Base-by-base conservation (phyloP, 2,329 filamentous ascomycete species). In the Didymella lethalis region DNA sequence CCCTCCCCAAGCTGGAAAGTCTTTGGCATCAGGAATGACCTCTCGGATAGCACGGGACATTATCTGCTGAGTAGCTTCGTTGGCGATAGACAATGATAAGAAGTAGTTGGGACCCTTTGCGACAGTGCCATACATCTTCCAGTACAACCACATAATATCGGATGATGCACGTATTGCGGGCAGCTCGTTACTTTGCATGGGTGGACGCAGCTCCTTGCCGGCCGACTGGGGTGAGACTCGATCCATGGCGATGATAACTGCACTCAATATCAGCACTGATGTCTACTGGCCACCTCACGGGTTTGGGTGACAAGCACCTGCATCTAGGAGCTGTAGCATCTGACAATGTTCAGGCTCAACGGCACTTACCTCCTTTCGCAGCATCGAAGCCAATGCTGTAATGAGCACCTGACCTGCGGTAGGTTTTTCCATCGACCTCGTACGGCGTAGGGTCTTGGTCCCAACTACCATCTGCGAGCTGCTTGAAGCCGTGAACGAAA, bases 241-340 rank as follows among this genome's bases (percentile, higher is more conserved):
- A 10, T 59, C 57, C 47, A 59, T 34, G 4, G 51, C 51, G 28
- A 59, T 47, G 5, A 55, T 43, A 7, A 51, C 51, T 54, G 12
- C 36, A 23, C 23, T 23, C 23, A 23, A 23, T 23, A 23, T 23
- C 23, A 23, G 23, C 23, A 23, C 23, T 23, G 23, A 23, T 23
- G 23, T 23, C 23, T 23, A 23, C 23, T 23, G 23, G 23, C 23
- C 23, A 23, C 23, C 23, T 23, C 23, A 23, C 23, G 23, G 23
- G 23, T 23, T 23, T 23, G 23, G 2, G 2, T 23, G 23, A 23
- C 23, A 23, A 23, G 23, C 23, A 23, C 23, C 23, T 3, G 23
- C 23, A 23, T 23, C 23, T 23, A 23, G 23, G 23, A 23, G 2
- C 23, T 23, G 23, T 23, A 23, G 2, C 23, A 23, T 23, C 23